Percentiles rank a stretch among this genome's conserved stretches.
phyloP scores from a whole-genome alignment of 257 asterid species.

The Thymus mandschuricus region DNA sequence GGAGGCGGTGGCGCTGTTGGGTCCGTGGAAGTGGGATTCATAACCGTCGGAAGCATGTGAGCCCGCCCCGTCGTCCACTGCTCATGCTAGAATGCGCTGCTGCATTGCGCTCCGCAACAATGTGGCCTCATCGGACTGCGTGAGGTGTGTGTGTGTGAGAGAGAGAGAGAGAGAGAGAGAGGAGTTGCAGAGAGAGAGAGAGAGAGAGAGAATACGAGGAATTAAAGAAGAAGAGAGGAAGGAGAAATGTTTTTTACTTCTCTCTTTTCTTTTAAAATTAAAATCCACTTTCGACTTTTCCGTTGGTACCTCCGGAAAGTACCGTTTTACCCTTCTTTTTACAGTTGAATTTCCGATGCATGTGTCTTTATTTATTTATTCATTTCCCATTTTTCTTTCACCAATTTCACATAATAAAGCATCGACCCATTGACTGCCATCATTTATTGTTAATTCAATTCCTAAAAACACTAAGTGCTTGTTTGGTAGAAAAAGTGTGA shows the following conservation, averaged over 20 bases:
- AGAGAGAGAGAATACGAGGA: conserved; percentile 21
- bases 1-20: conserved; percentile 89
- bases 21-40: conserved; percentile 84
- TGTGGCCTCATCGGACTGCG: conserved; percentile 33
- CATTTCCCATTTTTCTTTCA: background rate
- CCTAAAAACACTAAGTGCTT: too few relatives aligned
- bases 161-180: background rate
- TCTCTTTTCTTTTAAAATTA: conserved; percentile 23
- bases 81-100: conserved; percentile 37
- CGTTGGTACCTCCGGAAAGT: conserved; percentile 38
- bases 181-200: conserved; percentile 2
- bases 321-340: conserved; percentile 41
- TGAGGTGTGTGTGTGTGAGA: conserved; percentile 6
- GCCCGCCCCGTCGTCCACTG: conserved; percentile 43
- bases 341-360: conserved; percentile 16
- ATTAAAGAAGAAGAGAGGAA: conserved; percentile 12
- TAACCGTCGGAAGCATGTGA: conserved; percentile 49
- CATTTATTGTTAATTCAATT: too few relatives aligned
- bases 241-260: conserved; percentile 29
- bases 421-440: conserved; percentile 2
- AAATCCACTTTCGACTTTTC: conserved; percentile 42
- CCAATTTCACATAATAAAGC: background rate
- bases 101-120: conserved; percentile 27
- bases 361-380: background rate
- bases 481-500: too few relatives aligned